Evolutionary conservation across 1,139 yeast species (phyloP).

Genomic region (Yamadazyma jaroonii): DNA sequence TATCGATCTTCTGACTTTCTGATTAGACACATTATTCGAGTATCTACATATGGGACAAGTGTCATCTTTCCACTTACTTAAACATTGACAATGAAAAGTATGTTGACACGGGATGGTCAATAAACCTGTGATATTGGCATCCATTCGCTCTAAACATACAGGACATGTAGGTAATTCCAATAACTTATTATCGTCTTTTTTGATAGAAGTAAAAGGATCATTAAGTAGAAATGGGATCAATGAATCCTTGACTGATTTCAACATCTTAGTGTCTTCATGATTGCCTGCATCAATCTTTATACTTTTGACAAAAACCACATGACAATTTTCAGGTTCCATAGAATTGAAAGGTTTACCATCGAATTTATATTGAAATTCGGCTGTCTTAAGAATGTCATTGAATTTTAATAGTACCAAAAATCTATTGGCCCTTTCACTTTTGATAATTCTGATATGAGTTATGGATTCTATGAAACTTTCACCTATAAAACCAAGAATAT

Average conservation of each 20-base stretch:
- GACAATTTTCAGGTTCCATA: conserved; percentile 88
- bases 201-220: conserved; percentile 61
- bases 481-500: conserved; percentile 77
- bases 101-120: conserved; percentile 91
- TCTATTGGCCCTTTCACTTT: conserved; percentile 65
- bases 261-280: conserved; percentile 10
- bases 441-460: conserved; percentile 70
- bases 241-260: conserved; percentile 23
- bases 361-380: conserved; percentile 59
- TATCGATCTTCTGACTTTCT: conserved; percentile 32
- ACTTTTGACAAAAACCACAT: conserved; percentile 67
- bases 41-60: conserved; percentile 91
- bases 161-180: conserved; percentile 90
- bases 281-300: conserved; percentile 30
- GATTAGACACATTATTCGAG: conserved; percentile 48
- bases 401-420: conserved; percentile 80
- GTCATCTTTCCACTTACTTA: conserved; percentile 87
- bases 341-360: conserved; percentile 80
- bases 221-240: conserved; percentile 64
- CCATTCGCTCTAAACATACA: conserved; percentile 89
- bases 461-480: conserved; percentile 53
- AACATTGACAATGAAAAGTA: conserved; percentile 87
- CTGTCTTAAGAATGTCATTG: conserved; percentile 51
- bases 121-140: conserved; percentile 74
- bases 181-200: conserved; percentile 4